Base-by-base conservation (phyloP, 306 rosid genomes). In the Ziziphus jujuba region DNA sequence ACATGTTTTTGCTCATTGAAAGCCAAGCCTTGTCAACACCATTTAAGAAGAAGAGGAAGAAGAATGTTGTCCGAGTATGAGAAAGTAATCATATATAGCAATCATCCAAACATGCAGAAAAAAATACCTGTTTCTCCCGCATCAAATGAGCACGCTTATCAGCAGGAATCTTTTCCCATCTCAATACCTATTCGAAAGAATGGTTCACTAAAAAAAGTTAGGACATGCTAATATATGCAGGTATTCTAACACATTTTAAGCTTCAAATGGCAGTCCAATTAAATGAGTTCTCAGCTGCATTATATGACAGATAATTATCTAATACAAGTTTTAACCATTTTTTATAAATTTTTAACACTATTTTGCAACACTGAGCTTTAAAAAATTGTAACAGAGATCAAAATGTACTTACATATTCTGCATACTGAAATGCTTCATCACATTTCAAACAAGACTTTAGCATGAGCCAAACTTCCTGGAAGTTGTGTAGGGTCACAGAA, bases 131-230 rank as follows among this genome's bases (percentile, higher is more conserved):
- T 58, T 92, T 92, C 86, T 92, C 98, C 80, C 86, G 85, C 87
- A 66, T 82, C 71, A 92, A 77, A 78, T 82, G 87, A 72, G 97
- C 98, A 62, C 98, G 97, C 57, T 65, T 79, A 76, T 92, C 98
- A 48, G 96, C 91, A 34, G 98, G 98, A 72, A 92, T 89, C 66
- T 85, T 89, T 78, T 89, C 93, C 98, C 98, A 92, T 78, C 88
- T 89, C 77, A 87, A 80, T 75, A 84, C 85, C 98, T 92, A 52
- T 67, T 56, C 43, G 23, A 70, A 73, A 73, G 35, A 72, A n/a
- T 56, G 43, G 54, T 53, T 62, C 22, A 48, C 33, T 40, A 43
- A 50, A 15, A n/a, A 10, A 25, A 24, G 3, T 28, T 28, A 1
- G 15, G 1, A 16, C 3, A 50, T 16, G 21, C 22, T 17, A 16